Conservation (phyloP, 768 basidiomycete species). For the Boletus rubropictus region DNA sequence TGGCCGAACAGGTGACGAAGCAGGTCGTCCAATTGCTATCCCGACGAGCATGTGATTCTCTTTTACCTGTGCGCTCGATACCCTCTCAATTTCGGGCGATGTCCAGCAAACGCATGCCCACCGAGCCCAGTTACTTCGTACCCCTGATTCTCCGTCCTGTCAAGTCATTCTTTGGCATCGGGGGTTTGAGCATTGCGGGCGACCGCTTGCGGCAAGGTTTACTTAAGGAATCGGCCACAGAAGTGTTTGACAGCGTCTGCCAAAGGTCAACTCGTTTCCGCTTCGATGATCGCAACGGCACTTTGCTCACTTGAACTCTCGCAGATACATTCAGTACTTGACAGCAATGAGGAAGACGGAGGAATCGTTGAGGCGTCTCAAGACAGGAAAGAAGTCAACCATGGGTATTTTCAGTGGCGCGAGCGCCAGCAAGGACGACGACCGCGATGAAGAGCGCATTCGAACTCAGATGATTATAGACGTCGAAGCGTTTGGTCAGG, state of each 20-base stretch:
- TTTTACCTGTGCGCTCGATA: constrained; percentile 80
- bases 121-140: constrained; percentile 85
- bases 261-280: constrained; percentile 43
- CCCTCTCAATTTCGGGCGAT: constrained; percentile 87
- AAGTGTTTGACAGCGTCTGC: constrained; percentile 67
- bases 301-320: neutral
- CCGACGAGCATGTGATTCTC: constrained; percentile 77
- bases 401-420: constrained; percentile 75
- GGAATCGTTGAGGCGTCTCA: constrained; percentile 77
- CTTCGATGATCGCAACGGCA: neutral
- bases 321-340: constrained; percentile 75
- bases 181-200: constrained; percentile 55
- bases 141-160: constrained; percentile 74
- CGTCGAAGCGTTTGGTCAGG: constrained; percentile 76
- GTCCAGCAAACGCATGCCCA: constrained; percentile 65
- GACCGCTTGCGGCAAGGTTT: constrained; percentile 50
- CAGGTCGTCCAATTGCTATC: constrained; percentile 69
- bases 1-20: constrained; percentile 53
- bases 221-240: constrained; percentile 45
- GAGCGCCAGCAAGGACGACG: constrained; percentile 48
- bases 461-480: constrained; percentile 78
- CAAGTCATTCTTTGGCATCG: constrained; percentile 64
- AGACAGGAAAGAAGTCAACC: constrained; percentile 75
- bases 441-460: constrained; percentile 85
- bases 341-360: constrained; percentile 88